Base-by-base conservation (phyloP, 2,329 filamentous ascomycete species). In the Xylariaceae sp. region DNA sequence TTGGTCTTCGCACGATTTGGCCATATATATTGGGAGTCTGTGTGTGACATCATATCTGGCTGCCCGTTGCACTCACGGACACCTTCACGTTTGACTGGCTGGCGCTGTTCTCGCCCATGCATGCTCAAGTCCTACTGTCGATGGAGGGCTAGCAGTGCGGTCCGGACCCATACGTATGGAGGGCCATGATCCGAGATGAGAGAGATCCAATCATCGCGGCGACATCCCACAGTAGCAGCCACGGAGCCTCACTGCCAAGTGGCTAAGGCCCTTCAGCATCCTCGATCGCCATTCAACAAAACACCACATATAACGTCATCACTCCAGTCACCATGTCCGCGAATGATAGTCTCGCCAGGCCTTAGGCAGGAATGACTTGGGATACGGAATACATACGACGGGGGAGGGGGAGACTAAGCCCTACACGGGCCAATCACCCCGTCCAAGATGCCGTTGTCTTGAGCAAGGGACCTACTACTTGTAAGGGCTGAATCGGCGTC, bases 321-420 rank as follows among this genome's bases (percentile, higher is more conserved):
- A 34, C 11, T 9, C 47, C 18, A 52, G 39, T 30, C 35, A 15
- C 37, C 35, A 37, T 57, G 53, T 58, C 47, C 18, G 55, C 58
- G 39, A 54, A 59, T 8, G 47, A 57, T 51, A 51, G 56, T 53
- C 58, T 58, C 61, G 37, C 54, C 15, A 55, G 53, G 52, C 45
- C 54, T 53, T 55, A 61, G 59, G 61, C 61, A 59, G 55, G 56
- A 61, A 55, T 52, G 9, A 50, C 13, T 55, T 23, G 5, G 44
- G n/a, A 49, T 35, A 45, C 42, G 42, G 23, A 30, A 30, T 5
- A 30, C 23, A 30, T 30, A 30, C 23, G 23, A 30, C 4, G 23
- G 23, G 23, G 23, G 23, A 23, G 52, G 53, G 44, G 48, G 53
- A 15, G 44, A 49, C 51, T 57, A 49, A 52, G 53, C 51, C 48